Evolutionary conservation across 2,329 filamentous ascomycete genomes (phyloP).

Genomic region (Helotiales sp.): DNA sequence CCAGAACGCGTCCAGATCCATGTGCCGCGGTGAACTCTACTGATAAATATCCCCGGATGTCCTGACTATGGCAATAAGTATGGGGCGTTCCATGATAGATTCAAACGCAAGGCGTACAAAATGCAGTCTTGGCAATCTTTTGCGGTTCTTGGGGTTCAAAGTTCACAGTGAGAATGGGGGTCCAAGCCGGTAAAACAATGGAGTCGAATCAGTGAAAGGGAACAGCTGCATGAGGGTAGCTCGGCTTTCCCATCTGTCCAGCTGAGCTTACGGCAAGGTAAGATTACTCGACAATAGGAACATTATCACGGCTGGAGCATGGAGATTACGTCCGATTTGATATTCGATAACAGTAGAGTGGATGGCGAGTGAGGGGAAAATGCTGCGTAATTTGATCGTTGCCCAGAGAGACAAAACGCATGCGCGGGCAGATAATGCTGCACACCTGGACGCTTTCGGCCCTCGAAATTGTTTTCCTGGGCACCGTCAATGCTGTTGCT

Average conservation of each 20-base stretch:
- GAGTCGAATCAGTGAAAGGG: conserved; percentile 14
- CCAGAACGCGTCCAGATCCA: background rate
- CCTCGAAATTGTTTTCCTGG: background rate
- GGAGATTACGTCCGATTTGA: background rate
- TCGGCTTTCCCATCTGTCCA: conserved; percentile 17
- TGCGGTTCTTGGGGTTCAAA: background rate
- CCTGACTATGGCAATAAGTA: background rate
- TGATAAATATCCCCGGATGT: background rate
- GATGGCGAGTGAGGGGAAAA: conserved; percentile 14
- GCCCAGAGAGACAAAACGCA: conserved; percentile 9
- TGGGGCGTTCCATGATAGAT: conserved; percentile 1
- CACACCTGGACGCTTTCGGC: background rate
- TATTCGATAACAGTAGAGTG: background rate
- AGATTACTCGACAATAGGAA: conserved; percentile 9
- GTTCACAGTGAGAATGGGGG: background rate
- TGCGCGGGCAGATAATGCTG: conserved; percentile 1
- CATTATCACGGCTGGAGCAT: background rate
- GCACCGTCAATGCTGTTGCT: background rate
- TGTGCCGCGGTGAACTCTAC: background rate
- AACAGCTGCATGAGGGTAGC: conserved; percentile 11
- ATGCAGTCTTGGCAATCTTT: conserved; percentile 1
- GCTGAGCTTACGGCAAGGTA: conserved; percentile 20
- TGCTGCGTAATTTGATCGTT: conserved; percentile 12
- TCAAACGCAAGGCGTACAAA: conserved; percentile 8
- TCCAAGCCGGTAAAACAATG: conserved; percentile 14